These are phyloP conservation scores for Aspergillus pseudoglaucus DNA, from an alignment of 2,329 filamentous ascomycete genomes.

Conservation along the genomic window DNA sequence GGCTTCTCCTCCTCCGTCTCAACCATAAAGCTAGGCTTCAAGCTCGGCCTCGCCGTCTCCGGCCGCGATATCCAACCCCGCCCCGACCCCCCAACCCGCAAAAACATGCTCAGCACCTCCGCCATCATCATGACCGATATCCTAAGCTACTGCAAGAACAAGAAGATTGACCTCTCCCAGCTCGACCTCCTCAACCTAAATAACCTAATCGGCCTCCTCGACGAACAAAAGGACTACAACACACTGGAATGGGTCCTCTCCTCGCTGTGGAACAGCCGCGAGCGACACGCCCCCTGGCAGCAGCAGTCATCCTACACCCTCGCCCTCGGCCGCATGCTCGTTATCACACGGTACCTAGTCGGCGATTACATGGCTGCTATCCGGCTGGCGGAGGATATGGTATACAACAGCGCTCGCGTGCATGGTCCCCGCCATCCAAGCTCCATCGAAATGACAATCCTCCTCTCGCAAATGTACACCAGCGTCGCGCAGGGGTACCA, in stretches of 20 bases:
- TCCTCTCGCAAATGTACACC: constrained; percentile 48
- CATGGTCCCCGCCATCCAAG: constrained; percentile 42
- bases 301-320: constrained; percentile 35
- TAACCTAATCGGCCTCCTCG: constrained; percentile 37
- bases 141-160: constrained; percentile 32
- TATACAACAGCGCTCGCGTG: constrained; percentile 50
- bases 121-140: constrained; percentile 37
- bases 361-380: constrained; percentile 41
- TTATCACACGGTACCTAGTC: constrained; percentile 45
- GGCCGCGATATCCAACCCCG: constrained; percentile 32
- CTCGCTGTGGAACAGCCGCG: constrained; percentile 40
- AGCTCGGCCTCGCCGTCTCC: constrained; percentile 26
- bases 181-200: constrained; percentile 38
- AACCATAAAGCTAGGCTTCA: constrained; percentile 31
- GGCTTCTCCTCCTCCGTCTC: constrained; percentile 18
- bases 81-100: constrained; percentile 29
- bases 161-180: constrained; percentile 39
- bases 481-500: constrained; percentile 30
- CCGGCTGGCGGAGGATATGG: constrained; percentile 47
- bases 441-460: constrained; percentile 44
- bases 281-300: constrained; percentile 38
- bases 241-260: constrained; percentile 38
- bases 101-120: constrained; percentile 36
- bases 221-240: constrained; percentile 41
- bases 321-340: constrained; percentile 44